Evolutionary conservation across 2,329 filamentous ascomycete genomes (phyloP).

Genomic region (Colletotrichum falcatum): DNA sequence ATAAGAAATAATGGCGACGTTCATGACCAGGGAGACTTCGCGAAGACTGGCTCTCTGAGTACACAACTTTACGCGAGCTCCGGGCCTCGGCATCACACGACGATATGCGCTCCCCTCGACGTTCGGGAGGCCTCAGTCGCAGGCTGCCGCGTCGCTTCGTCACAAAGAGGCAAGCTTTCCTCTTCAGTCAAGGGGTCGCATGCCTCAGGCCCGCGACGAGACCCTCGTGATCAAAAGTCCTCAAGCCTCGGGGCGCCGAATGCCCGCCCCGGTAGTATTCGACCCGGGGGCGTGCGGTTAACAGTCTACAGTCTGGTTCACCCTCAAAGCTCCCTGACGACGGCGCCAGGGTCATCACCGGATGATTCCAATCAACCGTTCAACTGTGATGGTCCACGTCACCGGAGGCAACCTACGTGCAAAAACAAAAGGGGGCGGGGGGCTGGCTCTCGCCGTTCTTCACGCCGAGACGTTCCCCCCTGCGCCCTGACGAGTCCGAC

Average conservation of each 20-base stretch:
- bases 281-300: not conserved
- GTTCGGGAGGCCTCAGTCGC: not conserved
- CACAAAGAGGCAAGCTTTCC: not conserved
- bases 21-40: not conserved
- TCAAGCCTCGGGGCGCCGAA: not conserved
- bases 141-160: not conserved
- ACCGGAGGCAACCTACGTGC: conserved; percentile 3
- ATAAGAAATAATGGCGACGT: not conserved
- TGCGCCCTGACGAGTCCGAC: too few species aligned
- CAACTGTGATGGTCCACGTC: not conserved
- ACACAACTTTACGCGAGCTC: not conserved
- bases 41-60: too few species aligned
- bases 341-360: not conserved
- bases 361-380: not conserved
- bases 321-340: not conserved
- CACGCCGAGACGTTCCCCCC: not conserved
- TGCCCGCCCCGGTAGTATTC: not conserved
- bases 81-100: not conserved
- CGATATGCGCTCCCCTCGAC: too few species aligned
- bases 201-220: not conserved
- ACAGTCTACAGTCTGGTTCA: not conserved
- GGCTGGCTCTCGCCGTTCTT: too few species aligned
- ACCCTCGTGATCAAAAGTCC: not conserved
- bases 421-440: too few species aligned
- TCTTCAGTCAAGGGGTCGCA: not conserved